Conservation (phyloP, 1,284 basidiomycete species). For the Cryptococcus sp. region DNA sequence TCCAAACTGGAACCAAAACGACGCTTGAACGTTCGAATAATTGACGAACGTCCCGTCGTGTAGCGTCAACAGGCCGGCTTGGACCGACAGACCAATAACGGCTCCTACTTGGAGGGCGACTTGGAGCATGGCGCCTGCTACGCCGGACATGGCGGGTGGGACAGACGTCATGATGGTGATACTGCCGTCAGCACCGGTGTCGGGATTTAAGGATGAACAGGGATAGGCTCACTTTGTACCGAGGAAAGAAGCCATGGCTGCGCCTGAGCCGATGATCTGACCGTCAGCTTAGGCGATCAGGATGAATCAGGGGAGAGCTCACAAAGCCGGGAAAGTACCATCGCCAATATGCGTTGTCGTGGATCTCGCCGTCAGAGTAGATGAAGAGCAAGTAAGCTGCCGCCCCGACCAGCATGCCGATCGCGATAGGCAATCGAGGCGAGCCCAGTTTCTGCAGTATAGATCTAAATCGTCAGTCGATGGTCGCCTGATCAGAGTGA, state of each 20-base stretch:
- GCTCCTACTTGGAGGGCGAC: constrained; percentile 26
- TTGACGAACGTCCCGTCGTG: constrained; percentile 29
- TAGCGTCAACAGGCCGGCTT: constrained; percentile 40
- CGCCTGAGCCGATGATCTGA: constrained; percentile 26
- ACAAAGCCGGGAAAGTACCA: constrained; percentile 30
- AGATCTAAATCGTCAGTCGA: not conserved
- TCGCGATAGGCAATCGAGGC: constrained; percentile 20
- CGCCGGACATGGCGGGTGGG: constrained; percentile 31
- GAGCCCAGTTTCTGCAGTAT: constrained; percentile 7
- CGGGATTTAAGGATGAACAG: not conserved
- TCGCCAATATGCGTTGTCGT: constrained; percentile 35
- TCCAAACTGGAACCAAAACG: constrained; percentile 37
- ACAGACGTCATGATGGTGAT: constrained; percentile 29
- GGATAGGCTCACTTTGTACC: too few relatives aligned
- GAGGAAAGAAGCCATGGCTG: constrained; percentile 20
- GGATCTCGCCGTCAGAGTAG: constrained; percentile 12
- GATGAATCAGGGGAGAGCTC: not conserved
- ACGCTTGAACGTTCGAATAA: constrained; percentile 28
- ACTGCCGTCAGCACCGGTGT: not conserved
- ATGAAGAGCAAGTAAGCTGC: constrained; percentile 30
- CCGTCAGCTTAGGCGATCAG: too few relatives aligned
- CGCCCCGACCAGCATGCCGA: constrained; percentile 19
- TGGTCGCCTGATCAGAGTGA: not conserved
- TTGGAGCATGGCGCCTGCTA: constrained; percentile 39
- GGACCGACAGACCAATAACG: constrained; percentile 34